Evolutionary conservation across 768 basidiomycete species (phyloP).

Genomic region (Boletus reticulatus): DNA sequence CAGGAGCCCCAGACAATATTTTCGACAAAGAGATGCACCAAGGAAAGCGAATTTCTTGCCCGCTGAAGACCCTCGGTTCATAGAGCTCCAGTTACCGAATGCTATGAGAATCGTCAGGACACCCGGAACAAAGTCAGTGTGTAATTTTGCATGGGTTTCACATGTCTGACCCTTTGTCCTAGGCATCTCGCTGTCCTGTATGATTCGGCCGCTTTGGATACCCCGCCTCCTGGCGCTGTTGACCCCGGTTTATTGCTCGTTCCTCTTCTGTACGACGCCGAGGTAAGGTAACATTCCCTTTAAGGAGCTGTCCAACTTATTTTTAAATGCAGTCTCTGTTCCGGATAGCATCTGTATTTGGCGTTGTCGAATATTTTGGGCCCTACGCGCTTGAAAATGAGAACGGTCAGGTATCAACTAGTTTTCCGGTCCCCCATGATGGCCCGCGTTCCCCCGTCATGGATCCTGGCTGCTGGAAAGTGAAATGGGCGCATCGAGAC

Average conservation of each 20-base stretch:
- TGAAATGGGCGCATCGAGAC: conserved; percentile 78
- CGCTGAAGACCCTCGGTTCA: conserved; percentile 24
- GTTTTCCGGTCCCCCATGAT: conserved; percentile 52
- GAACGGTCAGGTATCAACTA: conserved; percentile 14
- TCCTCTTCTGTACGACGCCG: conserved; percentile 58
- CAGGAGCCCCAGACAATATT: conserved; percentile 23
- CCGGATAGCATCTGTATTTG: conserved; percentile 57
- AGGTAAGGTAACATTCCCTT: conserved; percentile 38
- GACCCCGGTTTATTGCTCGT: conserved; percentile 43
- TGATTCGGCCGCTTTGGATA: conserved; percentile 51
- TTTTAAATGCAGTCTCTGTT: conserved; percentile 43
- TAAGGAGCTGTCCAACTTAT: conserved; percentile 4
- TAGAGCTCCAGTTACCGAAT: conserved; percentile 49
- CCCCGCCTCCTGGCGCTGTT: conserved; percentile 6
- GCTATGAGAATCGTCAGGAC: conserved; percentile 63
- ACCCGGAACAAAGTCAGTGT: conserved; percentile 48
- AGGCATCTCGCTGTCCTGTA: conserved; percentile 49
- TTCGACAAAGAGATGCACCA: conserved; percentile 14
- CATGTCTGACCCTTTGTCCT: not conserved
- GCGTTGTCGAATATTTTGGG: conserved; percentile 57
- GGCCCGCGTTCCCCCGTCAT: conserved; percentile 52
- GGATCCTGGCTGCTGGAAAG: conserved; percentile 65
- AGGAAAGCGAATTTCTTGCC: conserved; percentile 14
- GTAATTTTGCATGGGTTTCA: not conserved
- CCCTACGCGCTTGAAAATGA: conserved; percentile 25